These are phyloP conservation scores for Metarhizium brunneum DNA, from an alignment of 2,329 filamentous ascomycete genomes.

Conservation along the genomic window DNA sequence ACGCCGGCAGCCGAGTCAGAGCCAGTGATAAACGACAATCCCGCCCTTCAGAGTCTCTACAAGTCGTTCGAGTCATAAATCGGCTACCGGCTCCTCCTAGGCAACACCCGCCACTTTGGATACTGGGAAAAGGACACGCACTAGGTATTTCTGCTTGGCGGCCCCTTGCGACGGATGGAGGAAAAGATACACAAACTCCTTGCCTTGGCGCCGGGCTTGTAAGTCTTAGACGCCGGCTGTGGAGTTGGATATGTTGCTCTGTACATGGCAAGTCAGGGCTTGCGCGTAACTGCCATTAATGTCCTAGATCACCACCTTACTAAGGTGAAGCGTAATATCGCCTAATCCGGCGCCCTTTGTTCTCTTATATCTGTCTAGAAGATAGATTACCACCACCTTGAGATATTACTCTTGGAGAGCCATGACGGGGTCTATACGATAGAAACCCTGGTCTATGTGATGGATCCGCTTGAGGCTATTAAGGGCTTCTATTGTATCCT, in stretches of 20 bases:
- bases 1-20: neutral
- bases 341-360: conserved; percentile 20
- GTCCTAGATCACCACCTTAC: conserved; percentile 36
- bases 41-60: conserved; percentile 34
- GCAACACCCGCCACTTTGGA: conserved; percentile 40
- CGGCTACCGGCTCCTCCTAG: conserved; percentile 32
- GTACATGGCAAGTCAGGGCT: conserved; percentile 31
- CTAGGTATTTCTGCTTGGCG: conserved; percentile 38
- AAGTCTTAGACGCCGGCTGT: conserved; percentile 43
- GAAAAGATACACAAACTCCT: conserved; percentile 32
- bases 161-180: conserved; percentile 38
- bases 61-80: conserved; percentile 33
- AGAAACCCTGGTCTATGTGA: conserved; percentile 47
- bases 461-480: conserved; percentile 33
- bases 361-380: conserved; percentile 27
- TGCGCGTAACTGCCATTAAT: conserved; percentile 38
- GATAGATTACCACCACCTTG: conserved; percentile 43
- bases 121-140: conserved; percentile 35
- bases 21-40: conserved; percentile 27
- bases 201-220: conserved; percentile 25
- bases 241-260: conserved; percentile 41
- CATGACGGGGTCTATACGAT: conserved; percentile 46
- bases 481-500: conserved; percentile 37
- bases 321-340: conserved; percentile 32
- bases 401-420: conserved; percentile 23